These are phyloP conservation scores for Colletotrichum simmondsii DNA, from an alignment of 2,329 filamentous ascomycete genomes.

Conservation along the genomic window DNA sequence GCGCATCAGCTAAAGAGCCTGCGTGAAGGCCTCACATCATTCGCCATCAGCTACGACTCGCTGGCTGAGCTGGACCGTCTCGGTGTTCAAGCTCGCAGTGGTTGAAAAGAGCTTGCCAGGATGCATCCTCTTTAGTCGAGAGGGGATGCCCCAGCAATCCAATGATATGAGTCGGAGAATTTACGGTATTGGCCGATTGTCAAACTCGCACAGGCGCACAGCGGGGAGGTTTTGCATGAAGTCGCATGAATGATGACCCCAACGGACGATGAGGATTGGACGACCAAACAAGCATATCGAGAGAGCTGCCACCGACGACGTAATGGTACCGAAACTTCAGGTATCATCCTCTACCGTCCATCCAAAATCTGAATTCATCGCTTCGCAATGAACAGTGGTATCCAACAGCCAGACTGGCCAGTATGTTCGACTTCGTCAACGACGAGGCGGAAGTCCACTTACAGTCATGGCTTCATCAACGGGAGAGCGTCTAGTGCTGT, in stretches of 20 bases:
- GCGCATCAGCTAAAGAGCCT: slow-evolving; percentile 7
- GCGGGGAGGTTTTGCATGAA: slow-evolving; percentile 3
- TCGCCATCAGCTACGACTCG: not conserved
- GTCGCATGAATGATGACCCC: slow-evolving; percentile 20
- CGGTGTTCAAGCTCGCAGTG: slow-evolving; percentile 14
- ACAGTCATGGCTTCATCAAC: not conserved
- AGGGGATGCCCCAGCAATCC: slow-evolving; percentile 7
- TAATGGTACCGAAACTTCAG: slow-evolving; percentile 3
- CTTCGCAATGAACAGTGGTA: not conserved
- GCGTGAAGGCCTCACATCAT: not conserved
- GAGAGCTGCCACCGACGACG: slow-evolving; percentile 1
- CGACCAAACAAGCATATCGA: slow-evolving; percentile 13
- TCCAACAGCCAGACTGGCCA: not conserved
- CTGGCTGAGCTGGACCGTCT: slow-evolving; percentile 1
- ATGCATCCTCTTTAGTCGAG: not conserved
- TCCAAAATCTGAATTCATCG: not conserved
- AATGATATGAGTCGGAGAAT: slow-evolving; percentile 20
- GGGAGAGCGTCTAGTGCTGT: slow-evolving; percentile 7
- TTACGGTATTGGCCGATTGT: slow-evolving; percentile 7
- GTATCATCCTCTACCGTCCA: not conserved
- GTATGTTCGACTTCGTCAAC: not conserved
- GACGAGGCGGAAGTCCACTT: not conserved
- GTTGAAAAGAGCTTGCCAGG: not conserved
- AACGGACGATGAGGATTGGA: not conserved
- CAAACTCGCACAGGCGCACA: not conserved